A percentile compares a stretch with the other conserved stretches of the same genome.
phyloP scores from a whole-genome alignment of 305 asterid genomes.

The Fraxinus floribunda region DNA sequence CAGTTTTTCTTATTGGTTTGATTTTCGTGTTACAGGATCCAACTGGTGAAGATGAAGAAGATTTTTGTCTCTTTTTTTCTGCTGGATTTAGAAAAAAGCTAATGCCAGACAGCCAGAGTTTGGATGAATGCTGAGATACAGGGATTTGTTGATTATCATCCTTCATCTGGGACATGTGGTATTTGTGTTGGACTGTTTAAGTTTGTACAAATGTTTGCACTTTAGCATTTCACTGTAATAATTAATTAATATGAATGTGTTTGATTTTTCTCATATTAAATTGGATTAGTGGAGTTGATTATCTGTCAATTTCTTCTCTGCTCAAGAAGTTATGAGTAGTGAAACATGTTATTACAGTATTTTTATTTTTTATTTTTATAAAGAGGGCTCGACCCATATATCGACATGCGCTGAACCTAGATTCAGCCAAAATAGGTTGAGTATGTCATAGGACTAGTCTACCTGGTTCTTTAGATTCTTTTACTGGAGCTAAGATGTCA shows the following conservation, averaged over 20 bases:
- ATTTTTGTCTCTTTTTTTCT: constrained; percentile 6
- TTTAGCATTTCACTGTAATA: constrained; percentile 23
- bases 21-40: constrained; percentile 23
- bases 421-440: neutral
- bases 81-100: constrained; percentile 4
- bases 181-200: constrained; percentile 6
- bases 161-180: constrained; percentile 11
- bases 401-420: neutral
- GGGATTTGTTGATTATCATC: constrained; percentile 26
- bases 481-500: neutral
- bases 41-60: constrained; percentile 25
- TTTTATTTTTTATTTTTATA: too few relatives aligned
- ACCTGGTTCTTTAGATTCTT: neutral
- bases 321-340: neutral
- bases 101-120: neutral
- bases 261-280: neutral
- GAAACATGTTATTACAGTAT: neutral
- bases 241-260: constrained; percentile 17
- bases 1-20: neutral
- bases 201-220: constrained; percentile 34
- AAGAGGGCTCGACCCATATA: neutral
- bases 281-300: neutral
- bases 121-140: constrained; percentile 16
- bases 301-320: neutral
- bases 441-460: neutral